Percentiles rank a stretch among this genome's conserved stretches.
Evolutionary conservation across 257 asterid genomes (phyloP).

Genomic region (Solanum raphanifolium): DNA sequence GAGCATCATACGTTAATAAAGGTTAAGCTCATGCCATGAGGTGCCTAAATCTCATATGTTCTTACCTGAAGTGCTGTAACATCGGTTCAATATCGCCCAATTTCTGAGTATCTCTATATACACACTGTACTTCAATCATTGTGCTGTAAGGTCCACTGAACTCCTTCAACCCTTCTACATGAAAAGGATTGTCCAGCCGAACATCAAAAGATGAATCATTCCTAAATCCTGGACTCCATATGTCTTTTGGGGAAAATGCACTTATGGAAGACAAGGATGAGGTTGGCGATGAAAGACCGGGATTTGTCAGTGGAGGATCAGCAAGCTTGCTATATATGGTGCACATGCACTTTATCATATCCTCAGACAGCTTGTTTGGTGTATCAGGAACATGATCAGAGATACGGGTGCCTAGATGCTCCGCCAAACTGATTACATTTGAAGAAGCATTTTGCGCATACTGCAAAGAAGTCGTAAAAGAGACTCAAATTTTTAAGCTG

Average conservation of each 20-base stretch:
- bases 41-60: not conserved
- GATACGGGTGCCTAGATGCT: conserved; percentile 86
- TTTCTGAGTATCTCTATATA: conserved; percentile 74
- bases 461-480: conserved; percentile 21
- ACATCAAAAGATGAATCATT: conserved; percentile 74
- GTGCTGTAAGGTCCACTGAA: conserved; percentile 99
- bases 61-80: conserved; percentile 71
- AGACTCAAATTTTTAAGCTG: not conserved
- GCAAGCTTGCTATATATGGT: conserved; percentile 82
- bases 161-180: conserved; percentile 82
- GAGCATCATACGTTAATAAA: not conserved
- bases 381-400: conserved; percentile 77
- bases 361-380: conserved; percentile 88
- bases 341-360: conserved; percentile 90
- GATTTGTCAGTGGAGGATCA: conserved; percentile 58
- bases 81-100: conserved; percentile 60
- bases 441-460: conserved; percentile 60
- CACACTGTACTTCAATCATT: conserved; percentile 82
- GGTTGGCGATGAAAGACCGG: conserved; percentile 72
- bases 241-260: conserved; percentile 66
- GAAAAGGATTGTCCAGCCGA: conserved; percentile 89
- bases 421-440: conserved; percentile 72
- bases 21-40: not conserved
- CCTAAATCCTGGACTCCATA: conserved; percentile 85
- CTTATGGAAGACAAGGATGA: conserved; percentile 71